Evolutionary conservation across 768 basidiomycete species (phyloP), one percentile per base, ranked within the genome.

Genomic region (Mycena latifolia): DNA sequence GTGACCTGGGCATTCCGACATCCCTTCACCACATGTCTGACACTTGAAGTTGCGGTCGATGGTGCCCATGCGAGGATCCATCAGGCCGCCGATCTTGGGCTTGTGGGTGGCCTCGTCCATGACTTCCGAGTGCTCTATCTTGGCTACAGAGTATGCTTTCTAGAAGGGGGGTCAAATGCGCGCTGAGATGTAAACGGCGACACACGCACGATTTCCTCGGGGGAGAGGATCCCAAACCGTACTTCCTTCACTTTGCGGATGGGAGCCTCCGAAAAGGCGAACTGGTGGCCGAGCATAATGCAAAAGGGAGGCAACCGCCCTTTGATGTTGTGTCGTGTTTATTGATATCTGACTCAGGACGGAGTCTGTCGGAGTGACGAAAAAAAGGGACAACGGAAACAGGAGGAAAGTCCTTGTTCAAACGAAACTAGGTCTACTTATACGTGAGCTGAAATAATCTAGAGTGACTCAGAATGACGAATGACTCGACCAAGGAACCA

Each of bases 11-110:
- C 98, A 99, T 77, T 99, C 98, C 20, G 95, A 92, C 96, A 99
- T 98, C n/a, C 96, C 97, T 86, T 99, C 98, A 71, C 96, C 96
- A 78, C 98, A 99, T 29, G 98, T 99, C 84, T 98, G 96, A 77
- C 98, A 99, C 83, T 99, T 99, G 83, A 97, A 96, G 77, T 96
- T 96, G 71, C 95, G 86, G 84, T 96, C 95, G 73, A 96, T 97
- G 29, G 95, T 99, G 39, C 98, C 98, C 92, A 99, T 95, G 65
- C 95, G 89, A 54, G 96, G 95, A 81, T 99, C 98, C 92, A 97
- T 97, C 75, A 99, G 83, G 51, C 98, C 98, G 53, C 95, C 96
- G 27, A 89, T 83, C 82, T 98, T 98, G 27, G 94, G 93, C 75
- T 91, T 92, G 74, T 92, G 92, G 1, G 90, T 94, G 22, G 90